Evolutionary conservation across 2,329 filamentous ascomycete species (phyloP).

Genomic region (Microdochium nivale): DNA sequence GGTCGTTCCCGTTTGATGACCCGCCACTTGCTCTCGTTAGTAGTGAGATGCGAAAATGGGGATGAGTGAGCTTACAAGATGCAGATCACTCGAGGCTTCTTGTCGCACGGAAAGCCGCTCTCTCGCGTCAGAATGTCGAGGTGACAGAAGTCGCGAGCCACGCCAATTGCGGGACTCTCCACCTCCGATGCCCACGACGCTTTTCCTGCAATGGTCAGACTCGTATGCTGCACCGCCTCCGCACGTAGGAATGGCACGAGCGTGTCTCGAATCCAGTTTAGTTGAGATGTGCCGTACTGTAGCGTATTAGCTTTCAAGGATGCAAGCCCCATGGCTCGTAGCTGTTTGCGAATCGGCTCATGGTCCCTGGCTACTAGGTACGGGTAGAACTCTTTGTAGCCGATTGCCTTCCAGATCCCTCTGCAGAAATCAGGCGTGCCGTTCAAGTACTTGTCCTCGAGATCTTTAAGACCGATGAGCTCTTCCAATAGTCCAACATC

Average conservation of each 20-base stretch:
- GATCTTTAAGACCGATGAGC: not conserved
- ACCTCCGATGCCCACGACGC: not conserved
- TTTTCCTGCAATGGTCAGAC: not conserved
- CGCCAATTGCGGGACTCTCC: not conserved
- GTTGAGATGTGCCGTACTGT: not conserved
- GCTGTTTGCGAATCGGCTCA: not conserved
- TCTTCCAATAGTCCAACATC: not conserved
- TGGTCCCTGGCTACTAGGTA: not conserved
- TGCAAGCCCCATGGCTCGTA: not conserved
- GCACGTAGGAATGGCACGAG: not conserved
- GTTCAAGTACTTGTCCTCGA: not conserved
- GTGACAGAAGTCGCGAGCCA: not conserved
- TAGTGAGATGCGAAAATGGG: not conserved
- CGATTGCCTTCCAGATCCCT: not conserved
- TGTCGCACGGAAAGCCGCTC: not conserved
- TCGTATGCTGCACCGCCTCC: not conserved
- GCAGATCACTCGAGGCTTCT: conserved; percentile 44
- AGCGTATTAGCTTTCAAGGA: not conserved
- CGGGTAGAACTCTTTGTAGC: not conserved
- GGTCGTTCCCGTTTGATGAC: conserved; percentile 44
- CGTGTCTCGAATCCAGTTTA: not conserved
- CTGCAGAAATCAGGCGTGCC: not conserved
- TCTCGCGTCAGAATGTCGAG: not conserved
- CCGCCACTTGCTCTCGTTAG: conserved; percentile 27
- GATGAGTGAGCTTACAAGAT: conserved; percentile 43